phyloP scores from a whole-genome alignment of 768 basidiomycete species.

The Lactarius pseudohatsudake region DNA sequence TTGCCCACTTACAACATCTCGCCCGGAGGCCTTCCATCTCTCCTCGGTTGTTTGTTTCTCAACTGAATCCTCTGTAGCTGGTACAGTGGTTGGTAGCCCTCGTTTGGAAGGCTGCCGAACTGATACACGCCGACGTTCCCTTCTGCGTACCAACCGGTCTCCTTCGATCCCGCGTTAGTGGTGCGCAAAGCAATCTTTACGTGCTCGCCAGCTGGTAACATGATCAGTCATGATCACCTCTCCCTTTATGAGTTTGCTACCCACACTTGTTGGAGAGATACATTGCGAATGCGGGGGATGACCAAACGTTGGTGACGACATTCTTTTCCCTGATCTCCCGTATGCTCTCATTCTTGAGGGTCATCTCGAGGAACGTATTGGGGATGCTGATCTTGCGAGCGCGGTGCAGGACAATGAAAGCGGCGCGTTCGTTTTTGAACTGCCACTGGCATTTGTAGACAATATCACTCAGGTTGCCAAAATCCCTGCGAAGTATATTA shows the following conservation, averaged over 20 bases:
- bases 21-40: conserved; percentile 18
- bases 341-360: conserved; percentile 9
- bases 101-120: conserved; percentile 21
- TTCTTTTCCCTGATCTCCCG: conserved; percentile 19
- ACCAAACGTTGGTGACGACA: conserved; percentile 19
- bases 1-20: conserved; percentile 12
- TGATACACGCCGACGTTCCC: conserved; percentile 24
- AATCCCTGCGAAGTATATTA: conserved; percentile 13
- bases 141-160: conserved; percentile 24
- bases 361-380: conserved; percentile 9
- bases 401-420: conserved; percentile 14
- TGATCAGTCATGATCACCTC: neutral
- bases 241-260: neutral
- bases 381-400: conserved; percentile 20
- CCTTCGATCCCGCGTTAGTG: conserved; percentile 1
- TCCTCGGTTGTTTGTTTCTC: conserved; percentile 13
- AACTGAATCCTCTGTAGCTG: conserved; percentile 10
- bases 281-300: conserved; percentile 23
- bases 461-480: conserved; percentile 9
- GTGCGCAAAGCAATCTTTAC: conserved; percentile 21
- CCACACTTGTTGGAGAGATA: conserved; percentile 23
- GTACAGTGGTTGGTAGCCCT: conserved; percentile 18
- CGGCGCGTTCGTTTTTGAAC: conserved; percentile 9
- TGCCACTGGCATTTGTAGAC: conserved; percentile 22
- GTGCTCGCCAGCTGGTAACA: conserved; percentile 14